A percentile compares a stretch with the other conserved stretches of the same genome.
Conservation (phyloP, 2,329 filamentous ascomycete genomes). For the Rutstroemia sydowiana region DNA sequence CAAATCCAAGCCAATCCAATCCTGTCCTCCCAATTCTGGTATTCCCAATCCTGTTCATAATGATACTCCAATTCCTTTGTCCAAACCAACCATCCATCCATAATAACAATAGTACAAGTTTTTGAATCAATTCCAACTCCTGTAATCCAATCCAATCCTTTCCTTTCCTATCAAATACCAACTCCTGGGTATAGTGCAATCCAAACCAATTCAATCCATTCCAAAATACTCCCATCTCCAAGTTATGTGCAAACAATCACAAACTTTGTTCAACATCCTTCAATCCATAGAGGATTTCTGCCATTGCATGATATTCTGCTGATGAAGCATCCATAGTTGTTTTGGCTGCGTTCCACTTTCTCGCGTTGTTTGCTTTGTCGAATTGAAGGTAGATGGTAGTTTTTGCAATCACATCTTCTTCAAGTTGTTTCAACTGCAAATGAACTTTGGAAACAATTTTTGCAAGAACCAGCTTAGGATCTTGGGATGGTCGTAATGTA, state of each 20-base stretch:
- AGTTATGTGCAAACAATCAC: background rate
- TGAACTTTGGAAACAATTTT: background rate
- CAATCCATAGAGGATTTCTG: background rate
- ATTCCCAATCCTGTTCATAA: too few species aligned
- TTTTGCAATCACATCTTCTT: background rate
- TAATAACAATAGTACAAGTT: too few species aligned
- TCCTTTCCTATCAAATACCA: too few species aligned
- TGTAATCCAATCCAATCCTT: too few species aligned
- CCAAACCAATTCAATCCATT: background rate
- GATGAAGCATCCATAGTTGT: background rate
- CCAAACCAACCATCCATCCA: too few species aligned
- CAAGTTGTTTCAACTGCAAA: background rate
- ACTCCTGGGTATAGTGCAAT: too few species aligned
- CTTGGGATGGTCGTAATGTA: background rate
- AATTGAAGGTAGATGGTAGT: background rate
- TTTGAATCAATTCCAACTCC: too few species aligned
- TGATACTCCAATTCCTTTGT: too few species aligned
- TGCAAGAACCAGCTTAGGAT: background rate
- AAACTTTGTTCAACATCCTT: background rate
- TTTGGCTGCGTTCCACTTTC: background rate
- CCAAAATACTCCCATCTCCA: background rate
- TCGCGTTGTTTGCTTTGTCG: background rate
- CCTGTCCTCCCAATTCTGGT: too few species aligned
- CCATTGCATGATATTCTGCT: background rate
- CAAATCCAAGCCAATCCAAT: too few species aligned